Evolutionary conservation across 164 flowering plant species (phyloP), one percentile per base, ranked within the genome.

Genomic region (Umbellularia californica): DNA sequence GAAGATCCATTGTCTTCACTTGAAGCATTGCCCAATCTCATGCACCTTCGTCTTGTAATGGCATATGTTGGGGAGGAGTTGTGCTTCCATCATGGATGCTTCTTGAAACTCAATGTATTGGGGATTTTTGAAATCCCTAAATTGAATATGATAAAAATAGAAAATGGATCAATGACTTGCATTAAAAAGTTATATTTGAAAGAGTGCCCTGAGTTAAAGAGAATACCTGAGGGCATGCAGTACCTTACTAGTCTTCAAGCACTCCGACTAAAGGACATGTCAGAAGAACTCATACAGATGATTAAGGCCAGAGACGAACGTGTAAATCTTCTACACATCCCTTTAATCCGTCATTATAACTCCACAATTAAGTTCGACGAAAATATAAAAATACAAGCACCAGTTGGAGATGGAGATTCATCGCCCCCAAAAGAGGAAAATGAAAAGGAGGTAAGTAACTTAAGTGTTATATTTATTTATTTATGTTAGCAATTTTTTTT

Each of bases 201-300:
- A 0, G 1, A 15, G 0, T 84, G 90, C 58, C 66, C 20, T 25
- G 70, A 77, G 72, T 6, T 85, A 47, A 81, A 81, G 62, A 27
- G 78, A 64, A 85, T 86, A 15, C 58, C 58, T 13, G 10, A 65
- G 25, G 87, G 90, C 15, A 75, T 85, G 68, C 78, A 82, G 68
- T 74, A 80, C 75, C 82, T 87, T 14, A 70, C 75, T 28, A 68
- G 75, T 52, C 83, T 85, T 25, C 77, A 78, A 58, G 35, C 70
- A 72, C 58, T 87, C n/a, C 72, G 73, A 9, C 68, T 84, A 65
- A 68, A 74, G 58, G 81, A 82, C 22, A 83, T 84, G 86, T 75
- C 89, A 0, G 25, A 50, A 50, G 84, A 80, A 71, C 65, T 84
- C 58, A 0, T 52, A 1, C 33, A 30, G 33, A 30, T 0, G 33